Conservation (phyloP, 495 filamentous ascomycete species). For the Penicilliopsis zonata region DNA sequence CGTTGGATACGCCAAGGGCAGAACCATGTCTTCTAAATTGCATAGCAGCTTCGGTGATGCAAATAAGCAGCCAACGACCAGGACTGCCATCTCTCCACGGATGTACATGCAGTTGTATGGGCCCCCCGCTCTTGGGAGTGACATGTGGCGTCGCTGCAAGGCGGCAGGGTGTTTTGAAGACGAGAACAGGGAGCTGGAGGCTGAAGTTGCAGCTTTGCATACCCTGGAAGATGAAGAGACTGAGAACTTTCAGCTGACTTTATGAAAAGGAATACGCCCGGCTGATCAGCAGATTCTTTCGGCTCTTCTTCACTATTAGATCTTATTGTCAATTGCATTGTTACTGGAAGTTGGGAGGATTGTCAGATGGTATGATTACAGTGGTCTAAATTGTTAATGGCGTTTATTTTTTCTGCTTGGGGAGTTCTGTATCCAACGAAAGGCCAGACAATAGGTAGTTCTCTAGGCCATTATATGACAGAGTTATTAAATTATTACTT, state of each 20-base stretch:
- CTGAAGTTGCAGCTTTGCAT: constrained; percentile 15
- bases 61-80: constrained; percentile 8
- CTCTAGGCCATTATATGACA: too few relatives aligned
- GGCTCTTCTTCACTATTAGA: too few relatives aligned
- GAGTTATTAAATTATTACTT: too few relatives aligned
- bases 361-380: too few relatives aligned
- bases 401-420: too few relatives aligned
- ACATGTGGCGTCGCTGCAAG: constrained; percentile 30
- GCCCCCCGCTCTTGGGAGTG: constrained; percentile 24
- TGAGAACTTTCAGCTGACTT: constrained; percentile 29
- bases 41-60: constrained; percentile 13
- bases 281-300: too few relatives aligned
- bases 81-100: constrained; percentile 24
- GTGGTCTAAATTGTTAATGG: too few relatives aligned
- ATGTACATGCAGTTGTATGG: constrained; percentile 34
- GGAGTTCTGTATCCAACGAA: too few relatives aligned
- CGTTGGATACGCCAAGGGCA: constrained; percentile 69
- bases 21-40: constrained; percentile 43
- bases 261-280: too few relatives aligned
- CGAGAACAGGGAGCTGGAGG: constrained; percentile 8
- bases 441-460: too few relatives aligned
- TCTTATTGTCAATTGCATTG: too few relatives aligned
- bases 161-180: constrained; percentile 25
- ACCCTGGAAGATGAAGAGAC: constrained; percentile 32
- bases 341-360: too few relatives aligned